phyloP scores from a whole-genome alignment of 148 eudicot species.

The Fallopia convolvulus region DNA sequence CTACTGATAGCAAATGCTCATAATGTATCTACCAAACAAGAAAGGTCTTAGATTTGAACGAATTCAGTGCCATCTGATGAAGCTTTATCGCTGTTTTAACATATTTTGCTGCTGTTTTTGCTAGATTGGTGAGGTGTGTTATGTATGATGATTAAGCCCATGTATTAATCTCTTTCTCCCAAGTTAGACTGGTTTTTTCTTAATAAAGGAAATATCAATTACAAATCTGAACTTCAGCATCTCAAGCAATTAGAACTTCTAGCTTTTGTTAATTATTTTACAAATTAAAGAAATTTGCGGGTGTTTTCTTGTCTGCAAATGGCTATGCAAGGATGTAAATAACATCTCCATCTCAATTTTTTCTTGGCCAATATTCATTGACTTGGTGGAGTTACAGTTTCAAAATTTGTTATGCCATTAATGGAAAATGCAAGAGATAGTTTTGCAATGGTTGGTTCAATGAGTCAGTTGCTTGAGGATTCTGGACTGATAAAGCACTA shows the following conservation, averaged over 20 bases:
- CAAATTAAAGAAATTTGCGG: background rate
- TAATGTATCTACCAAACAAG: background rate
- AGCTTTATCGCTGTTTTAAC: background rate
- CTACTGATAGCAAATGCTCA: background rate
- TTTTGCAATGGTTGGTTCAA: background rate
- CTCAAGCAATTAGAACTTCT: background rate
- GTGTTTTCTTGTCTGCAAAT: background rate
- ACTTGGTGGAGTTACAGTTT: background rate
- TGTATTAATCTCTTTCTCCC: background rate
- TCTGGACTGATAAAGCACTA: background rate
- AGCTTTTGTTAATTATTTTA: background rate
- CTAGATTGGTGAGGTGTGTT: background rate
- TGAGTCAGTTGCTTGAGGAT: constrained; percentile 1
- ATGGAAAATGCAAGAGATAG: background rate
- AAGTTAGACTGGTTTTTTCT: background rate
- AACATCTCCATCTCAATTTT: background rate
- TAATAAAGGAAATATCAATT: background rate
- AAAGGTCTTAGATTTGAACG: background rate
- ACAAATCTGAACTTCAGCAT: background rate
- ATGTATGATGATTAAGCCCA: background rate
- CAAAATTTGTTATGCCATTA: background rate
- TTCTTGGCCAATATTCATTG: background rate
- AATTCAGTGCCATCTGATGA: background rate
- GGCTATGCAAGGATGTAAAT: background rate
- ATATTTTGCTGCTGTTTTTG: background rate